A percentile compares a stretch with the other conserved stretches of the same genome.
These are phyloP conservation scores for Tulasnella sp. DNA, from an alignment of 768 basidiomycete genomes.

Conservation along the genomic window DNA sequence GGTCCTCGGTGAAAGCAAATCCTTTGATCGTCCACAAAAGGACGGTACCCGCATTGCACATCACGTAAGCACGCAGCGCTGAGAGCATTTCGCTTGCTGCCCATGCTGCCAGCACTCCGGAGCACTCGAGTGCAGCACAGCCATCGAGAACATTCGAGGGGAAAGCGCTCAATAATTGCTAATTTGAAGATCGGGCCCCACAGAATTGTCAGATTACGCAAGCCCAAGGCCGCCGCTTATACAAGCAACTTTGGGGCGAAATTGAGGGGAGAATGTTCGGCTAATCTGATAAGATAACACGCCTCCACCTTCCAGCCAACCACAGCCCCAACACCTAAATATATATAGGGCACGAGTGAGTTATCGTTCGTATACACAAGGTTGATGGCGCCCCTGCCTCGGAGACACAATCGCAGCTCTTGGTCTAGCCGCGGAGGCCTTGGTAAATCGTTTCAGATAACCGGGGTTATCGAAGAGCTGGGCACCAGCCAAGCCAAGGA, in stretches of 20 bases:
- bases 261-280: not conserved
- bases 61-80: not conserved
- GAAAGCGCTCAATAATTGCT: not conserved
- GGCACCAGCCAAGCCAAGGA: no score
- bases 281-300: not conserved
- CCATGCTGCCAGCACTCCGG: not conserved
- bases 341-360: no score
- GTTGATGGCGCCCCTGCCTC: no score
- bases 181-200: not conserved
- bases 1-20: not conserved
- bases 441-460: no score
- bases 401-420: no score
- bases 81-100: not conserved
- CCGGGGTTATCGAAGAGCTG: no score
- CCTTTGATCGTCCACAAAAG: not conserved
- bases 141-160: not conserved
- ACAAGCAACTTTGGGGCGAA: not conserved
- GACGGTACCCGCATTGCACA: not conserved
- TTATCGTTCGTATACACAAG: no score
- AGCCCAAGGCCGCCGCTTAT: constrained; percentile 1
- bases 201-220: not conserved
- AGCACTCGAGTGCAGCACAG: not conserved
- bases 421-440: no score
- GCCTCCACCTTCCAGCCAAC: no score
- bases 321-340: no score